A percentile compares a stretch with the other conserved stretches of the same genome.
Conservation (phyloP, 192 early-diverging fungal species). For the Rhizophagus prolifer region DNA sequence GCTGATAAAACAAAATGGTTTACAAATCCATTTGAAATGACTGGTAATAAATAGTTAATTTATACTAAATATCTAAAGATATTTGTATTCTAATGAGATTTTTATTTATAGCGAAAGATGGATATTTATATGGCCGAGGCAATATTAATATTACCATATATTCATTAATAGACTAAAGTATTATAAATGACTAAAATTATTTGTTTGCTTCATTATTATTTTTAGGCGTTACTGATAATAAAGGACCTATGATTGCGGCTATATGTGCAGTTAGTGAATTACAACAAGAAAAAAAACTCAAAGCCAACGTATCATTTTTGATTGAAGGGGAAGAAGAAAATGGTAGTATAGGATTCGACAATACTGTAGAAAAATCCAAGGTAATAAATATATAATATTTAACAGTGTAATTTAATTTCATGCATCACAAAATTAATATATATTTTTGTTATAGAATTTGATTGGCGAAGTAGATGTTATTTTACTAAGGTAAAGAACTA, state of each 20-base stretch:
- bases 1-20: conserved; percentile 67
- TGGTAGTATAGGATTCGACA: conserved; percentile 67
- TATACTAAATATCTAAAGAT: not conserved
- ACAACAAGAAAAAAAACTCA: conserved; percentile 53
- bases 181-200: not conserved
- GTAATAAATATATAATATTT: not conserved
- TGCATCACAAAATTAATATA: not conserved
- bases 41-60: conserved; percentile 36
- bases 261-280: conserved; percentile 73
- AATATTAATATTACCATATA: too few relatives aligned
- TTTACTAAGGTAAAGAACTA: conserved; percentile 44
- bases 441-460: conserved; percentile 32
- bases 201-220: not conserved
- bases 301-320: conserved; percentile 69
- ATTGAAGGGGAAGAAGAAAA: conserved; percentile 82
- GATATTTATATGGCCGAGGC: conserved; percentile 75
- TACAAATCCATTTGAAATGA: conserved; percentile 63
- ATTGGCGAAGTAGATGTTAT: conserved; percentile 57
- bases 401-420: not conserved
- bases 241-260: conserved; percentile 73
- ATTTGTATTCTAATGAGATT: not conserved
- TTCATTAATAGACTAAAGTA: not conserved
- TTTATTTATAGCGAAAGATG: conserved; percentile 52
- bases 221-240: conserved; percentile 66
- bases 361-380: conserved; percentile 57